phyloP scores from a whole-genome alignment of 2,329 filamentous ascomycete species.

The Thelonectria olida region DNA sequence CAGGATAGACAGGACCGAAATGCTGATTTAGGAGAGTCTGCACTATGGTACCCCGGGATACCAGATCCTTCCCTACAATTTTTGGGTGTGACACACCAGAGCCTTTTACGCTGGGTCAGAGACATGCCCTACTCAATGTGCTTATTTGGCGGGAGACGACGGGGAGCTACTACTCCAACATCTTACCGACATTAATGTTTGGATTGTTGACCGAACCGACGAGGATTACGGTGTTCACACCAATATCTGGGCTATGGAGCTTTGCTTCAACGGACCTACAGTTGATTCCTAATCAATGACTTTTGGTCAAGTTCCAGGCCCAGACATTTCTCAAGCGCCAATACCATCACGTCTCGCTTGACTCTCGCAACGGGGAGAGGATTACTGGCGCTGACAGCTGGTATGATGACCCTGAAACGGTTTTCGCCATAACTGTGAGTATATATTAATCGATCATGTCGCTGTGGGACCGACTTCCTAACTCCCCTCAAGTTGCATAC shows the following conservation, averaged over 20 bases:
- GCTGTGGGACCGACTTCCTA: background rate
- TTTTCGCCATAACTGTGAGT: slow-evolving; percentile 10
- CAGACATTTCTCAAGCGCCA: background rate
- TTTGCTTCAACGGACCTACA: slow-evolving; percentile 1
- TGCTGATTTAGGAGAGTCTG: background rate
- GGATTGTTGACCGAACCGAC: background rate
- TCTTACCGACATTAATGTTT: slow-evolving; percentile 6
- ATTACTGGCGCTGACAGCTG: slow-evolving; percentile 5
- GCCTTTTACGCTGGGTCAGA: background rate
- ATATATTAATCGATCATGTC: background rate
- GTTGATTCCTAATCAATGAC: background rate
- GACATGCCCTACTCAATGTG: slow-evolving; percentile 8
- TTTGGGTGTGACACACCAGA: background rate
- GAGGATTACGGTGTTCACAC: background rate
- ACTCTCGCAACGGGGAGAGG: slow-evolving; percentile 11
- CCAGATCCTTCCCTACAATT: slow-evolving; percentile 7
- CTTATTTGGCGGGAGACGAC: slow-evolving; percentile 10
- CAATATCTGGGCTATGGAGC: slow-evolving; percentile 10
- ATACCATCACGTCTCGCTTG: background rate
- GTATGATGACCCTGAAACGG: background rate
- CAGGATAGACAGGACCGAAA: background rate
- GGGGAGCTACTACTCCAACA: slow-evolving; percentile 3
- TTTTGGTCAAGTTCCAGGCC: slow-evolving; percentile 4
- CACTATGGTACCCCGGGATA: slow-evolving; percentile 14
- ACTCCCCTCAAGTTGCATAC: slow-evolving; percentile 2